Evolutionary conservation across 352 stramenopile species (phyloP).

Genomic region (Globisporangium carolinianum): DNA sequence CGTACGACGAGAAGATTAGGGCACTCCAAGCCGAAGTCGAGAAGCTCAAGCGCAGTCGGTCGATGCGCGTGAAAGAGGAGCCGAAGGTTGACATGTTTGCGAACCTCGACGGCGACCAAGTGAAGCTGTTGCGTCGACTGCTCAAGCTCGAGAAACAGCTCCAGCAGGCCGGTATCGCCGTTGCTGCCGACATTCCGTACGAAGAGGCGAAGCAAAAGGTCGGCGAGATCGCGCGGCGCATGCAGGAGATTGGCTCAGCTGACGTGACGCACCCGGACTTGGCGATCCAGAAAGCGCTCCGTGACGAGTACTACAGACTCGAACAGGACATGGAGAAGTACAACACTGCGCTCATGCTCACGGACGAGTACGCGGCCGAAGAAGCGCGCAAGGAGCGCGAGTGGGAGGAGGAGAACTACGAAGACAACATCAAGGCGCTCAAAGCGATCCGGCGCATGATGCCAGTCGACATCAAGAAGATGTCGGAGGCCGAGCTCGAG

Average conservation of each 20-base stretch:
- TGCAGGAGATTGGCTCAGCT: constrained; percentile 89
- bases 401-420: constrained; percentile 89
- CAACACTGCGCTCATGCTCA: constrained; percentile 89
- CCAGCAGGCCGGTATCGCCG: constrained; percentile 77
- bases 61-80: constrained; percentile 40
- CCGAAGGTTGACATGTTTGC: constrained; percentile 58
- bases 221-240: constrained; percentile 84
- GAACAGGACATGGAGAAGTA: constrained; percentile 94
- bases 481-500: constrained; percentile 84
- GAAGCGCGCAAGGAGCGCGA: constrained; percentile 86
- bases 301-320: constrained; percentile 90
- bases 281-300: constrained; percentile 74
- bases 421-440: constrained; percentile 81
- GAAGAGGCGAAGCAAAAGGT: constrained; percentile 89
- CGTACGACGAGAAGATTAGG: constrained; percentile 79
- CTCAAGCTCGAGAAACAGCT: constrained; percentile 82
- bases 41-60: constrained; percentile 67
- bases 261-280: constrained; percentile 84
- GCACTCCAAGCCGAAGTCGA: constrained; percentile 76
- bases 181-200: constrained; percentile 91
- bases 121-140: constrained; percentile 69
- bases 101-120: constrained; percentile 71
- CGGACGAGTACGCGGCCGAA: constrained; percentile 89
- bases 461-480: constrained; percentile 89
- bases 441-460: constrained; percentile 89